These are phyloP conservation scores for Calonectria multiphialidica DNA, from an alignment of 2,329 filamentous ascomycete species.

Conservation along the genomic window DNA sequence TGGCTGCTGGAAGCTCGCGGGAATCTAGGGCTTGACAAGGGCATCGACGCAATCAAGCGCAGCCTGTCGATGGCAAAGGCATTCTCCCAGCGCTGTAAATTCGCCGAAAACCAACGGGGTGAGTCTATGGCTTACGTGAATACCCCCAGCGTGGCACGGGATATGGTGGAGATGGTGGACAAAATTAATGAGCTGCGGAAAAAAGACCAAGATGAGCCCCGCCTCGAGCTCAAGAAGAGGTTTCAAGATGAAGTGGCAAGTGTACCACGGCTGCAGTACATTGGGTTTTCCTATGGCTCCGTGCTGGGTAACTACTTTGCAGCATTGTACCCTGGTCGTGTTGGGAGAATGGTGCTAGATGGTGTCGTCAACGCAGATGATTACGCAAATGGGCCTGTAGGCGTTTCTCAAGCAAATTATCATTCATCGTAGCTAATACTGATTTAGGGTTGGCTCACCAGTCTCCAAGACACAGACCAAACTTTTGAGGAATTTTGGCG, in stretches of 20 bases:
- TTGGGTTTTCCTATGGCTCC: not conserved
- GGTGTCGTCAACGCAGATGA: not conserved
- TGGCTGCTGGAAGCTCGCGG: not conserved
- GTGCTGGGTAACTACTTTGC: not conserved
- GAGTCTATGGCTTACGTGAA: not conserved
- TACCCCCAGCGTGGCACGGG: not conserved
- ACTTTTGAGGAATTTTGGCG: not conserved
- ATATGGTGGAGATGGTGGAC: not conserved
- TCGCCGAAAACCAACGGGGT: not conserved
- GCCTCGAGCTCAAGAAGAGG: not conserved
- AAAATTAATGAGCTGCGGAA: not conserved
- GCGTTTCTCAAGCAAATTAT: not conserved
- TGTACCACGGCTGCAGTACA: not conserved
- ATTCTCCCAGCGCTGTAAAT: not conserved
- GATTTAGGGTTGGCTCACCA: not conserved
- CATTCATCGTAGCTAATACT: not conserved
- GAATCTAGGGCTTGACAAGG: not conserved
- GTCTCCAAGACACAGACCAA: not conserved
- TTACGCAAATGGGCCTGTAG: not conserved
- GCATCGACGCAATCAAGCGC: not conserved
- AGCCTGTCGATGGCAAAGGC: not conserved
- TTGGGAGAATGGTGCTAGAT: not conserved
- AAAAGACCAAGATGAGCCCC: not conserved
- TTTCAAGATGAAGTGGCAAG: not conserved
- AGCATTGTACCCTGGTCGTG: not conserved